Evolutionary conservation across 2,329 filamentous ascomycete species (phyloP).

Genomic region (Microdochium bolleyi): DNA sequence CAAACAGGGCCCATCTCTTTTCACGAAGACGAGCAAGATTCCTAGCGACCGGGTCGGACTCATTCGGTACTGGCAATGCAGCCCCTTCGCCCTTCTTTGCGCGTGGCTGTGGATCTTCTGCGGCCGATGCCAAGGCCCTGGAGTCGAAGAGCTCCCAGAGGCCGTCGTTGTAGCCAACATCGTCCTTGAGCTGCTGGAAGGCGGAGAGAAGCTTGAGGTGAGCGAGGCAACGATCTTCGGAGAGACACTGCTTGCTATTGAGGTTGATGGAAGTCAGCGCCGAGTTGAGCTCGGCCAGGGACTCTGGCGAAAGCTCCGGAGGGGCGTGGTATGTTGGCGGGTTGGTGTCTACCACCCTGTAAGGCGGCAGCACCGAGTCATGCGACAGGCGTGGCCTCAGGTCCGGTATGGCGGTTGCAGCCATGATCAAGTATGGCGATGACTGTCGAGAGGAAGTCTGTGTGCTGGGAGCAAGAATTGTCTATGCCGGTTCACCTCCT

Average conservation of each 20-base stretch:
- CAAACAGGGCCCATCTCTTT: constrained; percentile 66
- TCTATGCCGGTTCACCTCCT: no score
- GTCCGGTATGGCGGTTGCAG: not conserved
- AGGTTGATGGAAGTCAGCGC: not conserved
- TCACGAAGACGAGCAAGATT: constrained; percentile 51
- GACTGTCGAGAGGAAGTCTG: not conserved
- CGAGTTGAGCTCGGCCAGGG: not conserved
- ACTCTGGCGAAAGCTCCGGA: not conserved
- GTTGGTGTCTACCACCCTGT: not conserved
- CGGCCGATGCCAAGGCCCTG: constrained; percentile 14
- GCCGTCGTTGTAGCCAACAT: constrained; percentile 57
- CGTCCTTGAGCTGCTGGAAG: constrained; percentile 59
- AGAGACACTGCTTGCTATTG: not conserved
- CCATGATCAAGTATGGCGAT: not conserved
- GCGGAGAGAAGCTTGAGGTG: constrained; percentile 68
- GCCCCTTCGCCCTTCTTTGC: constrained; percentile 6
- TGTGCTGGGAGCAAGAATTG: no score
- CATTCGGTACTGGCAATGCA: constrained; percentile 17
- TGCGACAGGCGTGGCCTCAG: not conserved
- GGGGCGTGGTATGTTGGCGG: not conserved
- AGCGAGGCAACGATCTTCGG: constrained; percentile 42
- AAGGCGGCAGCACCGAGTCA: not conserved
- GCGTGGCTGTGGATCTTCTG: constrained; percentile 2
- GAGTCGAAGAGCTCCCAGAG: constrained; percentile 56
- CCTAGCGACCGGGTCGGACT: constrained; percentile 20